Evolutionary conservation across 2,329 filamentous ascomycete genomes (phyloP), one percentile per base, ranked within the genome.

Genomic region (Scopulariopsis brevicaulis): DNA sequence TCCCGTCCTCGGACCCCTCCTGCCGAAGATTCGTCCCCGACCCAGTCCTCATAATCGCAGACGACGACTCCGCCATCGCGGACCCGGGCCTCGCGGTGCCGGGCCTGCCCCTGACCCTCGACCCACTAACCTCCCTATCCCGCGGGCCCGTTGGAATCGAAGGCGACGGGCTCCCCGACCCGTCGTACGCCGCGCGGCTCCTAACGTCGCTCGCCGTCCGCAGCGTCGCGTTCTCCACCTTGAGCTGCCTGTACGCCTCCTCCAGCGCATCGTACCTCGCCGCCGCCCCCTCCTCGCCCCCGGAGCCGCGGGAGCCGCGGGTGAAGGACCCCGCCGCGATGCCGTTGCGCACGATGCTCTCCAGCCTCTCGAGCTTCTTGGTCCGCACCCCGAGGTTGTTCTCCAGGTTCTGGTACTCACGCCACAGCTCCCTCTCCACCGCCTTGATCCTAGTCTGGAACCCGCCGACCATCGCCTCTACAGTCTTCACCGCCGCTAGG

Each of bases 371-470:
- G 34, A 99, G 81, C 64, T 90, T 90, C 74, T 95, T 94, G 60
- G 86, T 81, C 18, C 91, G 85, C 28, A 84, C 73, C 57, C 94
- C 89, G 32, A 96, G 82, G 43, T 85, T 89, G 64, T 84, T 85
- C 70, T 96, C 91, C 1, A 99, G 78, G 0, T 81, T 83, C 66
- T 95, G 89, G 66, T 96, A 97, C 66, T 97, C 92, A 62, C 90
- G 89, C 74, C 86, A 87, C n/a, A 97, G 74, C 60, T 96, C 89
- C 54, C 89, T 85, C 70, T 99, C 94, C n/a, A 96, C 85, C 7
- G 79, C 77, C 65, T 89, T 89, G 67, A 96, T 89, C 60, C 90
- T 86, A 46, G 80, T 77, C 65, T 89, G 87, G 75, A 96, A 96
- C 10, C 83, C 82, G 20, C 82, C 80, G 40, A 97, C 78, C 62